Evolutionary conservation across 2,329 filamentous ascomycete species (phyloP).

Genomic region (Rutstroemia sp.): DNA sequence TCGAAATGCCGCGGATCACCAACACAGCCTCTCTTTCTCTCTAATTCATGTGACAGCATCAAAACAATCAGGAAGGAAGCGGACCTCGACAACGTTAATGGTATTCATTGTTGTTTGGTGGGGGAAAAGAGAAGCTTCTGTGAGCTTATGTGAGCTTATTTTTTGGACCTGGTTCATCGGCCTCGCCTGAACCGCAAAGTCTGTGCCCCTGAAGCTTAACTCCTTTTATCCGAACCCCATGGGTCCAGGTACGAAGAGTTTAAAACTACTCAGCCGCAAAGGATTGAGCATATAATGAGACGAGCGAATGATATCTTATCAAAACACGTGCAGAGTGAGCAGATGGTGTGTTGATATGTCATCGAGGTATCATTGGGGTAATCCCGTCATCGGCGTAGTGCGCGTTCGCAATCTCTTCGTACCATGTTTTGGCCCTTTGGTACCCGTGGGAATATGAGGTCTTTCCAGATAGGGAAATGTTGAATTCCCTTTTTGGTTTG

Average conservation of each 20-base stretch:
- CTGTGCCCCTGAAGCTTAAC: constrained; percentile 2
- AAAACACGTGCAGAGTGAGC: background rate
- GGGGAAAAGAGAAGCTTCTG: too few relatives aligned
- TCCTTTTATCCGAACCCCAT: background rate
- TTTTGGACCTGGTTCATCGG: background rate
- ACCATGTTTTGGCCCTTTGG: background rate
- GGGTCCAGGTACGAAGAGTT: background rate
- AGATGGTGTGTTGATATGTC: background rate
- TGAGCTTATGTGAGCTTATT: background rate
- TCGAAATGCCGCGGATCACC: background rate
- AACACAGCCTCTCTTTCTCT: background rate
- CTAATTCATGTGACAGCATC: background rate
- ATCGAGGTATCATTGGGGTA: background rate
- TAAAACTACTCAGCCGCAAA: constrained; percentile 5
- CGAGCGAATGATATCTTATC: background rate
- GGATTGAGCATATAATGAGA: background rate
- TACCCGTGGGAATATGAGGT: too few relatives aligned
- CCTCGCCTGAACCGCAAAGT: background rate
- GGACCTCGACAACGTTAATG: too few relatives aligned
- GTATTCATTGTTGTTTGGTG: too few relatives aligned
- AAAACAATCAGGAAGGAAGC: background rate
- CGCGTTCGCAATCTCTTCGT: background rate
- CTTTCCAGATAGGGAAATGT: too few relatives aligned
- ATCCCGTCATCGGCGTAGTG: background rate
- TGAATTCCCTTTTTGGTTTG: too few relatives aligned